These are phyloP conservation scores for Pseudopithomyces chartarum DNA, from an alignment of 2,329 filamentous ascomycete genomes.

Conservation along the genomic window DNA sequence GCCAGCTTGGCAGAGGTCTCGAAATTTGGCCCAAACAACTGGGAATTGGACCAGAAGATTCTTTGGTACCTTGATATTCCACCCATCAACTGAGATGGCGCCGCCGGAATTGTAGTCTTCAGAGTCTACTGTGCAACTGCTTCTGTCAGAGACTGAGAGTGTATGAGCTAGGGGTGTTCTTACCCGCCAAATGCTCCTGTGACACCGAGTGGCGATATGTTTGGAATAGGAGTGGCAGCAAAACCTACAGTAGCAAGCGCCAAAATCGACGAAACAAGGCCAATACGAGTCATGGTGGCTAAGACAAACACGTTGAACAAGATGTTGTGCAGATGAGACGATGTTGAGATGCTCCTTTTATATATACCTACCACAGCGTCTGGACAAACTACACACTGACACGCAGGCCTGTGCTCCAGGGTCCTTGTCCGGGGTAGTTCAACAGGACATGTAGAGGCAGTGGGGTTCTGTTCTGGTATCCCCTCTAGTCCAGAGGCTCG, in stretches of 20 bases:
- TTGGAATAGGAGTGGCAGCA: slow-evolving; percentile 26
- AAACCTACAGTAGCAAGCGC: slow-evolving; percentile 23
- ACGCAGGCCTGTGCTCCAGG: neutral
- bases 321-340: neutral
- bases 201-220: slow-evolving; percentile 30
- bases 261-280: slow-evolving; percentile 19
- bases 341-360: neutral
- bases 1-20: slow-evolving; percentile 30
- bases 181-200: slow-evolving; percentile 37
- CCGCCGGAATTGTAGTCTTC: slow-evolving; percentile 53
- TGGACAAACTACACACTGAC: neutral
- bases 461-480: neutral
- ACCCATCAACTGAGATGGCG: slow-evolving; percentile 52
- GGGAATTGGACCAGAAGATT: slow-evolving; percentile 58
- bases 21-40: slow-evolving; percentile 52
- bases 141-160: neutral
- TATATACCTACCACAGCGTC: neutral
- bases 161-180: neutral
- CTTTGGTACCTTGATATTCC: slow-evolving; percentile 53
- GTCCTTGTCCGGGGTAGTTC: neutral
- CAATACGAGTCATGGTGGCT: slow-evolving; percentile 24
- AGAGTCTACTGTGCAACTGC: slow-evolving; percentile 20
- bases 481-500: slow-evolving; percentile 14
- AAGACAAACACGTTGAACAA: slow-evolving; percentile 1
- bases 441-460: slow-evolving; percentile 8